Percentiles rank a stretch among this genome's conserved stretches.
Evolutionary conservation across 2,329 filamentous ascomycete genomes (phyloP).

Genomic region (Elsinoe necatrix): DNA sequence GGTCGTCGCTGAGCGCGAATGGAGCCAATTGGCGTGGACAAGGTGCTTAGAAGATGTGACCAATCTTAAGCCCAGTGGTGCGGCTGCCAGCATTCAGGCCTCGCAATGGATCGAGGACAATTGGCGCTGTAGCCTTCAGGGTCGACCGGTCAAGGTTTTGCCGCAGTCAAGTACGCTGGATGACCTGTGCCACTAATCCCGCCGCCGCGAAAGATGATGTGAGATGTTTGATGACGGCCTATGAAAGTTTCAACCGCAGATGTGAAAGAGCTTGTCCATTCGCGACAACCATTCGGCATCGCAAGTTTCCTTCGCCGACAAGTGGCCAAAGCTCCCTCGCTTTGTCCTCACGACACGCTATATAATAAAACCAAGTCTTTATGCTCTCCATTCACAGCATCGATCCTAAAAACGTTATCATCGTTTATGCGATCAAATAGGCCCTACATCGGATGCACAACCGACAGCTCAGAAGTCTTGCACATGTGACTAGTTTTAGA

Average conservation of each 20-base stretch:
- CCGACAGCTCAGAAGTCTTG: too few species aligned
- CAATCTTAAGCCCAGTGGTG: constrained; percentile 5
- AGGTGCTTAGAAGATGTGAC: neutral
- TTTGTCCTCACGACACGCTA: neutral
- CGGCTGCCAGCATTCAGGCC: constrained; percentile 13
- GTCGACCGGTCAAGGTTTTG: neutral
- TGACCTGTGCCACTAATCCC: neutral
- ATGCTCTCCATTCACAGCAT: too few species aligned
- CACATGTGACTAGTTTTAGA: neutral
- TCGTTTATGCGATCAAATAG: too few species aligned
- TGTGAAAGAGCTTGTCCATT: neutral
- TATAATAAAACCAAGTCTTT: neutral
- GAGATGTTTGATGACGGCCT: constrained; percentile 3
- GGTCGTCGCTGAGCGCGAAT: neutral
- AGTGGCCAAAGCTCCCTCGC: neutral
- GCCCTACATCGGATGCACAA: too few species aligned
- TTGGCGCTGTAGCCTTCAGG: neutral
- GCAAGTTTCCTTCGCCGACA: neutral
- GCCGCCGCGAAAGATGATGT: neutral
- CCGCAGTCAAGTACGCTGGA: neutral
- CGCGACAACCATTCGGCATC: neutral
- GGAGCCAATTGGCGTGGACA: neutral
- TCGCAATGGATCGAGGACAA: neutral
- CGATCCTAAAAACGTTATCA: too few species aligned
- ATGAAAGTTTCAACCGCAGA: neutral